Evolutionary conservation across 2,329 filamentous ascomycete genomes (phyloP), one percentile per base, ranked within the genome.

Genomic region (Emmonsiellopsis sp.): DNA sequence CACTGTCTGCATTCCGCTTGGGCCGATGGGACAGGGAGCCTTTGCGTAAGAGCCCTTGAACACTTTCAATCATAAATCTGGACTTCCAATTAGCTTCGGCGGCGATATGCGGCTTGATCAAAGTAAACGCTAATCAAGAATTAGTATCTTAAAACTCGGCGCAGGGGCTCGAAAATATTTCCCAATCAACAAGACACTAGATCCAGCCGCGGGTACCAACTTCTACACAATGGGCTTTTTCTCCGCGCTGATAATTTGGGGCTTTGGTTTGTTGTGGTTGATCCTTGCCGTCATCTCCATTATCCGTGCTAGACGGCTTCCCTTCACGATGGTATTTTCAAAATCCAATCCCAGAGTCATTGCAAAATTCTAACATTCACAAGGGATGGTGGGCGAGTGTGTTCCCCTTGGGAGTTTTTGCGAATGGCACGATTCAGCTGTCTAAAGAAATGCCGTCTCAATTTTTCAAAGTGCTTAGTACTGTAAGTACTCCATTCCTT

Each of bases 1-100:
- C 8, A 84, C 79, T 2, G 80, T 83, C 1, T 87, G 87, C 61
- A 70, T 88, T 0, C 85, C 85, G 1, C 71, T 87, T 1, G 84
- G 85, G 0, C 83, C 84, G 0, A 68, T 87, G 1, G 84, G 84
- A 0, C 82, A 85, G 64, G 84, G 83, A 11, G 82, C 81, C 1
- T 87, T 79, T 62, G 78, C 73, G 60, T 68, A 63, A 51, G 64
- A 57, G 54, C 10, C 42, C 11, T 31, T 8, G 31, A 31, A 48
- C 17, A 33, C 36, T 2, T 3, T 9, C 14, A 11, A 64, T 63
- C 8, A 11, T 17, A 34, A 13, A 27, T 8, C 6, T 37, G 39
- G 31, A 42, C 7, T 36, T 13, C 21, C 33, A 14, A 6, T 6
- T 27, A 27, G n/a, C 42, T 11, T 10, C n/a, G 5, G 34, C 32